phyloP scores from a whole-genome alignment of 805 yeast species.

The Barnettozyma populi region DNA sequence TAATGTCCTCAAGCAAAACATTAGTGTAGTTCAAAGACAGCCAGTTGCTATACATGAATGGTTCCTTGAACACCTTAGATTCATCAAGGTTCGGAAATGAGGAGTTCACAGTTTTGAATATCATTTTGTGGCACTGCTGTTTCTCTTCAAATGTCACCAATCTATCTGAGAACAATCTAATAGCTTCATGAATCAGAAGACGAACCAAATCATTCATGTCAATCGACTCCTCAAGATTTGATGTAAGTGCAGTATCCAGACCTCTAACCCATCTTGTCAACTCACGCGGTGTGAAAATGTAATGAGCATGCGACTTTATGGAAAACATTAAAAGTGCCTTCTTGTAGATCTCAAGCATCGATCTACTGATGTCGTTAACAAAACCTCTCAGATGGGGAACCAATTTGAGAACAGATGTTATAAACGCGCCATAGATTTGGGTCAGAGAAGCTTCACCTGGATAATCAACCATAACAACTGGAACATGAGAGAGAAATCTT shows the following conservation, averaged over 20 bases:
- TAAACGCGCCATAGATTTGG: constrained; percentile 63
- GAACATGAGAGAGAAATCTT: constrained; percentile 62
- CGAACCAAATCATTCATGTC: constrained; percentile 44
- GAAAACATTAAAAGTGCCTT: constrained; percentile 38
- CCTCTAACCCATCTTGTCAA: constrained; percentile 84
- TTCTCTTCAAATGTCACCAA: constrained; percentile 44
- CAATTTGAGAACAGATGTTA: constrained; percentile 47
- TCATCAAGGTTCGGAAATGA: constrained; percentile 45
- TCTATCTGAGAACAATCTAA: constrained; percentile 73
- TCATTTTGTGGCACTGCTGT: constrained; percentile 40
- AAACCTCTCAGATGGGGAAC: constrained; percentile 58
- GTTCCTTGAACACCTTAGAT: constrained; percentile 33
- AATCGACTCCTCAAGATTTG: constrained; percentile 28
- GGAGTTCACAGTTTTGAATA: constrained; percentile 28
- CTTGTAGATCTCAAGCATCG: constrained; percentile 63
- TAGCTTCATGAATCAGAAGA: constrained; percentile 77
- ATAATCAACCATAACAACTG: constrained; percentile 70
- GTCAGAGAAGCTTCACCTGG: constrained; percentile 59
- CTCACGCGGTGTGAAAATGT: constrained; percentile 84
- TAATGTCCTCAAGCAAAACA: constrained; percentile 43
- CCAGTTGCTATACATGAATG: constrained; percentile 74
- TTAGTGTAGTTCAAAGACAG: constrained; percentile 55
- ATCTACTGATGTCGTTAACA: constrained; percentile 44
- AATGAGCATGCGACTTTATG: constrained; percentile 43
- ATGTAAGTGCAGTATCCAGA: constrained; percentile 42